Conservation (phyloP, 2,329 filamentous ascomycete genomes). For the Venturia pyrina region DNA sequence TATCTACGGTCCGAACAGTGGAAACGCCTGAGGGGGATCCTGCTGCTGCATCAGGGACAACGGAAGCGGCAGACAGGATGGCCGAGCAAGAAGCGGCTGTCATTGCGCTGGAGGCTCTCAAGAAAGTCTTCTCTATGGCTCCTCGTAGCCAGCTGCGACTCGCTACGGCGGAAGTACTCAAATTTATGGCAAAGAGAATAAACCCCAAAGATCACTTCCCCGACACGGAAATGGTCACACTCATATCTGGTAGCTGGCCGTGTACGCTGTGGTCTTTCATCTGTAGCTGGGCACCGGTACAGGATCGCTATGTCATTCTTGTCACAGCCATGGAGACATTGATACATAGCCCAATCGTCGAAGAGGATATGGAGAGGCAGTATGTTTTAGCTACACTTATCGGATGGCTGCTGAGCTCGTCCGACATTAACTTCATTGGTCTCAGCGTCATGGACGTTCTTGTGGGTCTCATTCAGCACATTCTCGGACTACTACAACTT, state of each 20-base stretch:
- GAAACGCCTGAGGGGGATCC: constrained; percentile 53
- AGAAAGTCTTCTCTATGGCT: constrained; percentile 73
- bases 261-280: constrained; percentile 71
- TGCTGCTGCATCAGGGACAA: constrained; percentile 64
- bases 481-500: constrained; percentile 65
- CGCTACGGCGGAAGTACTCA: constrained; percentile 63
- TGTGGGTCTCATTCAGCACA: constrained; percentile 73
- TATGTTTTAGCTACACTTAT: constrained; percentile 68
- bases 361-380: constrained; percentile 64
- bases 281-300: constrained; percentile 81
- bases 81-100: constrained; percentile 83
- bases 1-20: constrained; percentile 64
- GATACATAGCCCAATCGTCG: constrained; percentile 55
- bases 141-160: constrained; percentile 72
- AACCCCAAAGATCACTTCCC: constrained; percentile 19
- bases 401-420: constrained; percentile 64
- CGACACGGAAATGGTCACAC: constrained; percentile 27
- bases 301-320: constrained; percentile 86
- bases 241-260: constrained; percentile 60
- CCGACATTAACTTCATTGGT: constrained; percentile 86
- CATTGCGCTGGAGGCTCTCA: constrained; percentile 74
- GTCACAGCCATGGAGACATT: constrained; percentile 72
- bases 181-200: constrained; percentile 49
- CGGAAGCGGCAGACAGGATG: constrained; percentile 77
- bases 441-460: constrained; percentile 94